These are phyloP conservation scores for Capronia coronata DNA, from an alignment of 2,329 filamentous ascomycete genomes.

Conservation along the genomic window DNA sequence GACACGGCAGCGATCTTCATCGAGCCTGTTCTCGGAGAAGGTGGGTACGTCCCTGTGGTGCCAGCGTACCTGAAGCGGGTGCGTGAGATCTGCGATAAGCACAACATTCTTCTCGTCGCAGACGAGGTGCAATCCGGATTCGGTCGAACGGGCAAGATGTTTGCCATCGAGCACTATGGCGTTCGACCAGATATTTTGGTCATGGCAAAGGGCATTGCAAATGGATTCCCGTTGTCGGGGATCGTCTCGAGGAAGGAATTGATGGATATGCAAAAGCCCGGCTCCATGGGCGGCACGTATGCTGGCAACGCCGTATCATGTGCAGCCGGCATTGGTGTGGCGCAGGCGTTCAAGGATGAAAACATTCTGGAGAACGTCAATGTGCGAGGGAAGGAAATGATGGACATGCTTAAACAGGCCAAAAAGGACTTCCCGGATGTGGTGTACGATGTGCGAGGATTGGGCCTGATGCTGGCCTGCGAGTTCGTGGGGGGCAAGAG, in stretches of 20 bases:
- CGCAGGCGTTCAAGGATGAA: slow-evolving; percentile 35
- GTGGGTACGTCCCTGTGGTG: slow-evolving; percentile 34
- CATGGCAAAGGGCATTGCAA: slow-evolving; percentile 34
- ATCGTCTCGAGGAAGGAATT: slow-evolving; percentile 34
- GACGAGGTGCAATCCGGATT: slow-evolving; percentile 43
- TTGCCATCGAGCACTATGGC: slow-evolving; percentile 39
- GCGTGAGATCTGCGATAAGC: slow-evolving; percentile 39
- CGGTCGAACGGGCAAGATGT: slow-evolving; percentile 42
- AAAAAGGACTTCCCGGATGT: slow-evolving; percentile 31
- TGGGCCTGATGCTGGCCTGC: slow-evolving; percentile 37
- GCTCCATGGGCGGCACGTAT: slow-evolving; percentile 37
- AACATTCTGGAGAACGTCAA: slow-evolving; percentile 35
- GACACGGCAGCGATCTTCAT: slow-evolving; percentile 36
- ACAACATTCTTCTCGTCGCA: slow-evolving; percentile 40
- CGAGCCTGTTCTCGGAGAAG: slow-evolving; percentile 35
- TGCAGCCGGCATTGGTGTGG: slow-evolving; percentile 35
- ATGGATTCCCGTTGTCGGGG: slow-evolving; percentile 30
- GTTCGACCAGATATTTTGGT: slow-evolving; percentile 41
- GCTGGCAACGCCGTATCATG: slow-evolving; percentile 36
- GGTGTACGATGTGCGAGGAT: slow-evolving; percentile 36
- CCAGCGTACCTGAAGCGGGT: slow-evolving; percentile 34
- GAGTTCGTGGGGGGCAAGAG: slow-evolving; percentile 35
- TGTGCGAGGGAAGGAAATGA: slow-evolving; percentile 30
- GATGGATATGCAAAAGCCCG: slow-evolving; percentile 35
- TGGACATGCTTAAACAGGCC: slow-evolving; percentile 28